Base-by-base conservation (phyloP, 768 basidiomycete genomes). In the Russula virescens region DNA sequence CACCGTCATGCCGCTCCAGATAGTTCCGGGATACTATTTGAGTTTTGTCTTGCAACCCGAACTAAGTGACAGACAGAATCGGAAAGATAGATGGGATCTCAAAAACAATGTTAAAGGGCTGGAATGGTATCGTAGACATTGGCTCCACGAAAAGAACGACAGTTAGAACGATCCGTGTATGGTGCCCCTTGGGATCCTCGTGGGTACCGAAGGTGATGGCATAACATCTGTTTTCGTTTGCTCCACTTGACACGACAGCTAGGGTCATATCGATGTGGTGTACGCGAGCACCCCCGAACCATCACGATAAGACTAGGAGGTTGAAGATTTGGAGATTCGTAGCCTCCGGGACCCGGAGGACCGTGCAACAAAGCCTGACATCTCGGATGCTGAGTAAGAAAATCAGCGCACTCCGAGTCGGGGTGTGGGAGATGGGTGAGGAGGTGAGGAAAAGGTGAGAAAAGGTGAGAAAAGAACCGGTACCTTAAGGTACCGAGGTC, bases 21-120 rank as follows among this genome's bases (percentile, higher is more conserved):
- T 25, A 14, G 9, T 10, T 11, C 16, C 31, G 16, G 28, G 28
- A 35, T 10, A 46, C 48, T 56, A 62, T 40, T 52, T 62, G 35
- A 40, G 61, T 58, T 51, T 45, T 58, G 42, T 45, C 25, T 57
- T 18, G 19, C 50, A 42, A 57, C 31, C 43, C 55, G 42, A 57
- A 58, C 13, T 26, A 51, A 31, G 14, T 18, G 43, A 35, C 28
- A 5, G 14, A 18, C 43, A 7, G 42, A 6, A 38, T 11, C 6
- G 23, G 31, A 47, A 19, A 10, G 1, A n/a, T 0, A 38, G 52
- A 61, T 45, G 45, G 28, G 48, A 61, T 56, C 48, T 31, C 10
- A 31, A 55, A 34, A n/a, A n/a, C n/a, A n/a, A n/a, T n/a, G n/a
- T n/a, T n/a, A n/a, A n/a, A n/a, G n/a, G 47, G 34, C 40, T 35